Conservation (phyloP, 345 rosid genomes). For the Noccaea caerulescens region DNA sequence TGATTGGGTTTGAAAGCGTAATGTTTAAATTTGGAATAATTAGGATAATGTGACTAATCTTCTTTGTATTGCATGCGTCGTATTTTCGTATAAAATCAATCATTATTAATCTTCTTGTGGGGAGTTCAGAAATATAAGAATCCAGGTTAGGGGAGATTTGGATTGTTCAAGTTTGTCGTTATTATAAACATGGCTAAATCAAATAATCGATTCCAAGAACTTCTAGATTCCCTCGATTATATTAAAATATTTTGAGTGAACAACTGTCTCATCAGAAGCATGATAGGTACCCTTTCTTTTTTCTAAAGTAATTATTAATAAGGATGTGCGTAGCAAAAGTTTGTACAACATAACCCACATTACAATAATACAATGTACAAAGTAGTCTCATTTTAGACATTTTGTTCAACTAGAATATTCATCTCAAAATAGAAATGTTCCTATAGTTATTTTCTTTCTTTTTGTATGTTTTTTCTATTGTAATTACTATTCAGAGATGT, state of each 20-base stretch:
- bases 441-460: background rate
- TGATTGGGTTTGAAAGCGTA: slow-evolving; percentile 35
- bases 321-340: background rate
- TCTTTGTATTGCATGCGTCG: background rate
- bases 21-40: slow-evolving; percentile 24
- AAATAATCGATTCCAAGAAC: slow-evolving; percentile 26
- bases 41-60: slow-evolving; percentile 10
- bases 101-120: background rate
- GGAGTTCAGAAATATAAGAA: slow-evolving; percentile 25
- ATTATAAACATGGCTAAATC: background rate
- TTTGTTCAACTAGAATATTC: background rate
- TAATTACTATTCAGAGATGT: slow-evolving; percentile 23
- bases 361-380: background rate
- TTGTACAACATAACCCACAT: background rate
- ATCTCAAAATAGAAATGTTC: background rate
- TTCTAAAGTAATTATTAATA: background rate
- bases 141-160: slow-evolving; percentile 37
- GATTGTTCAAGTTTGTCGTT: slow-evolving; percentile 25
- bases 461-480: background rate
- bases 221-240: slow-evolving; percentile 34
- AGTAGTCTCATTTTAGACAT: background rate
- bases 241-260: background rate
- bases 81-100: background rate
- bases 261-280: slow-evolving; percentile 35
- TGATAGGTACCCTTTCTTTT: slow-evolving; percentile 25